Conservation (phyloP, 768 basidiomycete genomes). For the Sistotremastrum niveocremeum region DNA sequence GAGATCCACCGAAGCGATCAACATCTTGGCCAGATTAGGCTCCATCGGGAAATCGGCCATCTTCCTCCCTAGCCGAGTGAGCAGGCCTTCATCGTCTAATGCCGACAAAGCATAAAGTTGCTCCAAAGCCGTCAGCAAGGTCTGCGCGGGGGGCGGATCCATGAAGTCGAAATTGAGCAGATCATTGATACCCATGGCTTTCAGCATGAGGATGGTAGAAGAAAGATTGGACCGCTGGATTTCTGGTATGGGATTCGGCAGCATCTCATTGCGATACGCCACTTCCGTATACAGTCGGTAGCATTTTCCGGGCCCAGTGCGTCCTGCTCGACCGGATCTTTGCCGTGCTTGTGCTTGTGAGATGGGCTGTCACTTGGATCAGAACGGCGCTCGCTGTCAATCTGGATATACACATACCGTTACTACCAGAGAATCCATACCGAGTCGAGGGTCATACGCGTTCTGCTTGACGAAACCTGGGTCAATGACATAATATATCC, state of each 20-base stretch:
- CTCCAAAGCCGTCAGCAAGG: slow-evolving; percentile 93
- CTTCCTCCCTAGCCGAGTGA: slow-evolving; percentile 90
- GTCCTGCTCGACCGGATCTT: slow-evolving; percentile 89
- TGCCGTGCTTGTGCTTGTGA: slow-evolving; percentile 98
- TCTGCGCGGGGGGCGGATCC: slow-evolving; percentile 96
- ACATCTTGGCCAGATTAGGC: slow-evolving; percentile 90
- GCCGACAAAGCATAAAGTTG: slow-evolving; percentile 91
- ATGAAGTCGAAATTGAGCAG: slow-evolving; percentile 97
- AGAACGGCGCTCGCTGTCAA: slow-evolving; percentile 7
- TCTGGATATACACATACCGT: slow-evolving; percentile 27
- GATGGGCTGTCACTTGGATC: slow-evolving; percentile 42
- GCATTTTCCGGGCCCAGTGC: slow-evolving; percentile 96
- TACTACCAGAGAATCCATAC: slow-evolving; percentile 97
- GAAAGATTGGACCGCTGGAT: slow-evolving; percentile 93
- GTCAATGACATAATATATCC: slow-evolving; percentile 98
- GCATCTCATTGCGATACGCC: slow-evolving; percentile 97
- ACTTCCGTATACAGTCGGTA: slow-evolving; percentile 97
- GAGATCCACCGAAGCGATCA: slow-evolving; percentile 93
- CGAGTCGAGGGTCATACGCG: slow-evolving; percentile 91
- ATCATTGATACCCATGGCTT: slow-evolving; percentile 99
- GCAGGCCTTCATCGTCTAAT: slow-evolving; percentile 88
- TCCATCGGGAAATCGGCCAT: slow-evolving; percentile 99
- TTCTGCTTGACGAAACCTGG: slow-evolving; percentile 99
- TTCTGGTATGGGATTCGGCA: slow-evolving; percentile 94
- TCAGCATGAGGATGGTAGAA: slow-evolving; percentile 84